Evolutionary conservation across 116 monocot genomes (phyloP).

Genomic region (Trichopus zeylanicus): DNA sequence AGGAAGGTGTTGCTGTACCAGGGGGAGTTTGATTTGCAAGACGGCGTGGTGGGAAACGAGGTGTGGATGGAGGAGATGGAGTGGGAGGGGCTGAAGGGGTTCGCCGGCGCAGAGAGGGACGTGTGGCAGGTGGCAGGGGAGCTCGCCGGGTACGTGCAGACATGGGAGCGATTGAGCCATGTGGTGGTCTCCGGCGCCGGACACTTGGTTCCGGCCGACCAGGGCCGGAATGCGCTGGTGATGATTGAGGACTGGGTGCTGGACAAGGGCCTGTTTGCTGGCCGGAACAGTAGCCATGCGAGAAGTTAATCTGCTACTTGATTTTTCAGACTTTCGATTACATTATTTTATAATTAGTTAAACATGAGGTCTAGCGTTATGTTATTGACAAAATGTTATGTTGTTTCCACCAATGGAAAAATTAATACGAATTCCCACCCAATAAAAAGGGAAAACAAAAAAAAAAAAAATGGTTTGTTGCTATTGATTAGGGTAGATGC

Average conservation of each 20-base stretch:
- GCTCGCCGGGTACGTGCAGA: slow-evolving; percentile 66
- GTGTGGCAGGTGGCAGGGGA: slow-evolving; percentile 36
- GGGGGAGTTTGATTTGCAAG: slow-evolving; percentile 54
- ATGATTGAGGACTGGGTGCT: slow-evolving; percentile 87
- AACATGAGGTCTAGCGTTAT: too few species aligned
- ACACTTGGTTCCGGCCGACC: slow-evolving; percentile 65
- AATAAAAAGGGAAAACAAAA: too few species aligned
- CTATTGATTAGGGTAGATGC: too few species aligned
- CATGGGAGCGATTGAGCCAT: slow-evolving; percentile 32
- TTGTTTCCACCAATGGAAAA: too few species aligned
- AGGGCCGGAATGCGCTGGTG: slow-evolving; percentile 41
- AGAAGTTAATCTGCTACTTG: too few species aligned
- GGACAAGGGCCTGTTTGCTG: slow-evolving; percentile 44
- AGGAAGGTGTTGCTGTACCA: slow-evolving; percentile 65
- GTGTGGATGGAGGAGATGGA: slow-evolving; percentile 62
- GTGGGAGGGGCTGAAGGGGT: slow-evolving; percentile 57
- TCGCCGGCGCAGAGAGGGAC: slow-evolving; percentile 40
- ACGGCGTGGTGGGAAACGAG: slow-evolving; percentile 71
- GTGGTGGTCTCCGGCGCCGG: slow-evolving; percentile 61
- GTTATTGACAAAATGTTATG: too few species aligned
- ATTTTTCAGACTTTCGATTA: too few species aligned
- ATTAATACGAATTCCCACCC: too few species aligned
- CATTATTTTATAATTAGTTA: too few species aligned
- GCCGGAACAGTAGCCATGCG: too few species aligned
- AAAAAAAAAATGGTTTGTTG: too few species aligned